A percentile compares a stretch with the other conserved stretches of the same genome.
These are phyloP conservation scores for Kurtzmaniella natalensis DNA, from an alignment of 1,139 yeast genomes.

Conservation along the genomic window DNA sequence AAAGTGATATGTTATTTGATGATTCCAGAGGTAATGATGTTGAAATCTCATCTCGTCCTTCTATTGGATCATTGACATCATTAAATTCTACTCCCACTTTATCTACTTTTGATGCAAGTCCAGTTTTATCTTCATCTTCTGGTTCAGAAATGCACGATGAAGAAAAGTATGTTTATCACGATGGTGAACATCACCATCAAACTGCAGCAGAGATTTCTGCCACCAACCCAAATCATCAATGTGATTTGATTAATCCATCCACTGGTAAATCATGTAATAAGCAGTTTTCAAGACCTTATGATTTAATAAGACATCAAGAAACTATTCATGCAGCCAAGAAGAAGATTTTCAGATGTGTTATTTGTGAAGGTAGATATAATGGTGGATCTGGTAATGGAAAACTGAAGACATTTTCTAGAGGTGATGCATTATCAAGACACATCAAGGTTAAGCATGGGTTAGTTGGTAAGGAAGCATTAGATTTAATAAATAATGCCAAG, in stretches of 20 bases:
- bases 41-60: neutral
- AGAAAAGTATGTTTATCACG: neutral
- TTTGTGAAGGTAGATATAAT: conserved; percentile 45
- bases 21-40: neutral
- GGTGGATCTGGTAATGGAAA: conserved; percentile 58
- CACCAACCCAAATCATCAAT: conserved; percentile 34
- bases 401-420: conserved; percentile 48
- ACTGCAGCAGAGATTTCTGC: conserved; percentile 23
- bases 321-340: conserved; percentile 47
- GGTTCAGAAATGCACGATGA: neutral
- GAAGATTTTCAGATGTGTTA: conserved; percentile 46
- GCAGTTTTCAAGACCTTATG: conserved; percentile 46
- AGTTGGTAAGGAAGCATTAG: conserved; percentile 45
- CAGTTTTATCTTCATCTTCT: neutral
- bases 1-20: neutral
- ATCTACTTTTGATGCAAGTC: neutral
- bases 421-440: conserved; percentile 48
- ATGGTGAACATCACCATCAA: conserved; percentile 9
- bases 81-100: conserved; percentile 1
- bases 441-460: conserved; percentile 47
- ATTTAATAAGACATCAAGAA: conserved; percentile 47
- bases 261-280: conserved; percentile 42
- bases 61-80: neutral
- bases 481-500: conserved; percentile 69
- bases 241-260: conserved; percentile 55